Base-by-base conservation (phyloP, 1,139 yeast genomes). In the Taphrina betulina region DNA sequence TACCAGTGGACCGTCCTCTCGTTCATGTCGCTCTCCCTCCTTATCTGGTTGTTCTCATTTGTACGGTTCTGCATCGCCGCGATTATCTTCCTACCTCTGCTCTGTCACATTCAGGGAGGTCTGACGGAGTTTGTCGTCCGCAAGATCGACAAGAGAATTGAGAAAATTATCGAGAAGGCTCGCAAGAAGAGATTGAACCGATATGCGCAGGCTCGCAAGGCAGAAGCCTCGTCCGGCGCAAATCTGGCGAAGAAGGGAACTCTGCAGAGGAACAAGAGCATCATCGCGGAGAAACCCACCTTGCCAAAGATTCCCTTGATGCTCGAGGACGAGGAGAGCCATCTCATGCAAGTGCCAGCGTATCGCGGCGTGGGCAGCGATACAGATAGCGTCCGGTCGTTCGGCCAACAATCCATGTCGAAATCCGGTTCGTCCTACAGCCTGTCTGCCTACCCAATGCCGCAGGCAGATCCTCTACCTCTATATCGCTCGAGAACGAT, bases 1-100 rank as follows among this genome's bases (percentile, higher is more conserved):
- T 71, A 76, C 43, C 84, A 86, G 64, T 87, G 95, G 2, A 72
- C 88, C 17, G 78, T 87, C 46, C 68, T 88, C 31, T 79, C 88
- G 28, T 77, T 85, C 63, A 86, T 86, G 90, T 74, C 85, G 50
- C 75, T 85, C 60, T 85, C 95, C 2, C 78, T 87, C 63, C 69
- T 78, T n/a, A 76, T 88, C 64, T 88, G 90, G 89, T 74, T 81
- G 12, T 70, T 85, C 58, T 85, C 84, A 73, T 78, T 87, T 60
- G 69, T 79, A 58, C 77, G 78, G 65, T 78, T 87, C 62, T 63
- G 78, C 23, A 64, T 79, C 58, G 94, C 89, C 0, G 64, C 83
- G 63, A 40, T 80, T 2, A 72, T 78, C 60, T 77, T 78, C 45
- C 65, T 81, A 3, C 87, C 85, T 1, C 76, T 84, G 8, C 76